A percentile compares a stretch with the other conserved stretches of the same genome.
phyloP scores from a whole-genome alignment of 306 rosid species.

The Psophocarpus tetragonolobus region DNA sequence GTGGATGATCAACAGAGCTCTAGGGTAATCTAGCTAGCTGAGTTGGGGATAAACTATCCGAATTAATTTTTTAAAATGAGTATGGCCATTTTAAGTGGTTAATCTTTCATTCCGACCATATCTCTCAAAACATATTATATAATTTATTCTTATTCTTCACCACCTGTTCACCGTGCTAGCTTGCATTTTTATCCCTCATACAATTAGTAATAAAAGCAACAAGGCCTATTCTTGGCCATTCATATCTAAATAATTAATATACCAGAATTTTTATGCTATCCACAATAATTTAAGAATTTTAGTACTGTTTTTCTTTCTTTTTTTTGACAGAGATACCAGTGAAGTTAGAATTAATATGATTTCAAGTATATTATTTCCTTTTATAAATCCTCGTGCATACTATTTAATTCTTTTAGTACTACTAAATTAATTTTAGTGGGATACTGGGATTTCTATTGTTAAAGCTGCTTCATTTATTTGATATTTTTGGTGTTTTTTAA shows the following conservation, averaged over 20 bases:
- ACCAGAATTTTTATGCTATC: background rate
- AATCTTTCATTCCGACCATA: slow-evolving; percentile 28
- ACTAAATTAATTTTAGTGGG: no score
- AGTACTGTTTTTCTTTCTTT: background rate
- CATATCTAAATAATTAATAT: background rate
- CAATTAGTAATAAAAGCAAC: slow-evolving; percentile 37
- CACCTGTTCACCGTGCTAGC: slow-evolving; percentile 21
- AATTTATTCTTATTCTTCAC: slow-evolving; percentile 37
- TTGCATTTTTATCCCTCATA: slow-evolving; percentile 19
- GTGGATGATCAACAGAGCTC: slow-evolving; percentile 25
- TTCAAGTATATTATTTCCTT: no score
- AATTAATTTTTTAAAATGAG: slow-evolving; percentile 16
- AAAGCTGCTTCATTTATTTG: background rate
- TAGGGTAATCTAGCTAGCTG: slow-evolving; percentile 4
- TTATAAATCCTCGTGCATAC: background rate
- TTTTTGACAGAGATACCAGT: no score
- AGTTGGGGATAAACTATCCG: slow-evolving; percentile 16
- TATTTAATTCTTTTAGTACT: no score
- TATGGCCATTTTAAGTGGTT: slow-evolving; percentile 24
- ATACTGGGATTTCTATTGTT: no score
- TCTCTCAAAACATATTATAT: slow-evolving; percentile 20
- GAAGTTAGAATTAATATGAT: no score
- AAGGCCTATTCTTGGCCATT: slow-evolving; percentile 22
- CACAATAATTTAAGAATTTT: background rate
- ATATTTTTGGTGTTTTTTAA: background rate